A percentile compares a stretch with the other conserved stretches of the same genome.
Conservation (phyloP, 257 asterid species). For the Solanum dulcamara region DNA sequence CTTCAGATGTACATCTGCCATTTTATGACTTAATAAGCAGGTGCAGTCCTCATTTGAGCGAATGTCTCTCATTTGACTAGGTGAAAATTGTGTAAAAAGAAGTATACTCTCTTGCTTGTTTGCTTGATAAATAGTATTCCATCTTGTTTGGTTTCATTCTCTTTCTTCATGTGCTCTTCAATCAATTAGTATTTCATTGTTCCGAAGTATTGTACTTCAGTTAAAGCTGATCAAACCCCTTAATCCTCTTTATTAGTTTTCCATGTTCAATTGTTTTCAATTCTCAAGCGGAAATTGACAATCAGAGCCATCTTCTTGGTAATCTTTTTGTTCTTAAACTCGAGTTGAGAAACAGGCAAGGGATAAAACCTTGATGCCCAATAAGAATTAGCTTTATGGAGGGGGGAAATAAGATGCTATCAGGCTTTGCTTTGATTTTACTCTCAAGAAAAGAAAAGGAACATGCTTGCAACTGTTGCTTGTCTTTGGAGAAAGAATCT, state of each 20-base stretch:
- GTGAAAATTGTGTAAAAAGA: not conserved
- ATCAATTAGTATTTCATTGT: not conserved
- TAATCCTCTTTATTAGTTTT: not conserved
- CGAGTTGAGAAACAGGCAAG: not conserved
- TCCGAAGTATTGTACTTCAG: not conserved
- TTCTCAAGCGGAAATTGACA: not conserved
- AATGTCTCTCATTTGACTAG: not conserved
- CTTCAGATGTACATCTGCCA: not conserved
- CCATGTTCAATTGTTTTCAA: not conserved
- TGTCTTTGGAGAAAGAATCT: not conserved
- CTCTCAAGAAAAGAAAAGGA: not conserved
- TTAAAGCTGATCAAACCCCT: not conserved
- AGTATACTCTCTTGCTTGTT: not conserved
- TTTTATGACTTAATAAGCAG: not conserved
- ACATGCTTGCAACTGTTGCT: not conserved
- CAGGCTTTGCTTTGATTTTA: not conserved
- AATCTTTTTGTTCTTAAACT: not conserved
- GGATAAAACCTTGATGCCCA: not conserved
- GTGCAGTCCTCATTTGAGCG: not conserved
- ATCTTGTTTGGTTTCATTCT: not conserved
- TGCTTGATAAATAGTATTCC: not conserved
- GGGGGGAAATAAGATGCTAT: not conserved
- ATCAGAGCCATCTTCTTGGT: not conserved
- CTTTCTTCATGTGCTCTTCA: not conserved
- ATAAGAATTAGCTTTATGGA: not conserved